Evolutionary conservation across 192 early-diverging fungal species (phyloP).

Genomic region (Chytriomyces sp.): DNA sequence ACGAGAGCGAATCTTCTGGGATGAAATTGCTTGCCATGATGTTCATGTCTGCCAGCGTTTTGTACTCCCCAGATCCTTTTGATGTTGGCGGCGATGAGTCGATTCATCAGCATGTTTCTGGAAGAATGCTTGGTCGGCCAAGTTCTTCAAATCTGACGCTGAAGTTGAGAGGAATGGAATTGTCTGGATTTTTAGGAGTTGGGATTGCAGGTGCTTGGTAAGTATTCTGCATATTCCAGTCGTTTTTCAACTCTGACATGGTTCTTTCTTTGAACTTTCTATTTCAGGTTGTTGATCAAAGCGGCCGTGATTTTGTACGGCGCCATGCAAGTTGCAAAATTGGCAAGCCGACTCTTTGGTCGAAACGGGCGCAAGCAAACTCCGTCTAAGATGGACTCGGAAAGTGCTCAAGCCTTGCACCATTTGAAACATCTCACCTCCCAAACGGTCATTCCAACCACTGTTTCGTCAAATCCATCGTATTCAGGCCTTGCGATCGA

Average conservation of each 20-base stretch:
- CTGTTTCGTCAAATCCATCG: background rate
- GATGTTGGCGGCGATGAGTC: slow-evolving; percentile 12
- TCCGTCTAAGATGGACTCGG: too few relatives aligned
- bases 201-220: slow-evolving; percentile 17
- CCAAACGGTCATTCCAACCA: background rate
- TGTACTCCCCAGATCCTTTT: slow-evolving; percentile 49
- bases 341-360: background rate
- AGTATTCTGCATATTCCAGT: too few relatives aligned
- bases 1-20: background rate
- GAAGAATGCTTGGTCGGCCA: slow-evolving; percentile 27
- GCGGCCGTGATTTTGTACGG: slow-evolving; percentile 2
- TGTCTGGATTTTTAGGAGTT: background rate
- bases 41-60: slow-evolving; percentile 45
- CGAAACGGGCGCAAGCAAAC: background rate
- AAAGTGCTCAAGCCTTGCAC: background rate
- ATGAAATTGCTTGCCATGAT: slow-evolving; percentile 43
- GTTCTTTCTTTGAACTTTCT: background rate
- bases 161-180: background rate
- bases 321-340: slow-evolving; percentile 6
- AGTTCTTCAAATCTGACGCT: background rate
- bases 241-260: background rate
- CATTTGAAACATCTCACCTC: slow-evolving; percentile 2
- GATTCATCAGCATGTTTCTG: slow-evolving; percentile 36
- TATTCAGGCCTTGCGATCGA: background rate
- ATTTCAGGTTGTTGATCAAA: slow-evolving; percentile 18